These are phyloP conservation scores for Neobulgaria alba DNA, from an alignment of 2,329 filamentous ascomycete genomes.

Conservation along the genomic window DNA sequence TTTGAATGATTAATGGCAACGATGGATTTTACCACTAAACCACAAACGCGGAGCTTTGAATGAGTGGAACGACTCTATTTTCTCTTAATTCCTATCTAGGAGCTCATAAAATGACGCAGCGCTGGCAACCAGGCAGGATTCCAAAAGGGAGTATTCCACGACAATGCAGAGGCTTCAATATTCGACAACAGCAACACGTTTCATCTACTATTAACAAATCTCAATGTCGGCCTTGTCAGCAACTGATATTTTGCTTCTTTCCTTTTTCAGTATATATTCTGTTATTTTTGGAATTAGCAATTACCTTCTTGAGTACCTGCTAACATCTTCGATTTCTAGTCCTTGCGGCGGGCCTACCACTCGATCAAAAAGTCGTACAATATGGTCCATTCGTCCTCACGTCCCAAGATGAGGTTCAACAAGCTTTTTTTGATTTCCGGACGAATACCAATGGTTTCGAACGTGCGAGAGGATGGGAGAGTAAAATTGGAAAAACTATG, in stretches of 20 bases:
- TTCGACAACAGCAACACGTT: no score
- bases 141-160: no score
- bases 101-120: no score
- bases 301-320: neutral
- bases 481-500: conserved; percentile 68
- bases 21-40: conserved; percentile 26
- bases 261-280: no score
- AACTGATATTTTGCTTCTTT: no score
- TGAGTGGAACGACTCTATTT: neutral
- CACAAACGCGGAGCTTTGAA: conserved; percentile 19
- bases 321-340: conserved; percentile 33
- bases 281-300: no score
- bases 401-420: conserved; percentile 61
- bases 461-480: conserved; percentile 68
- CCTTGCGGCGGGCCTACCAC: conserved; percentile 68
- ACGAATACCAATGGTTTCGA: conserved; percentile 70
- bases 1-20: conserved; percentile 16
- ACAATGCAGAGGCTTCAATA: no score
- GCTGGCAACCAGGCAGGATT: no score
- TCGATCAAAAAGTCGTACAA: conserved; percentile 74
- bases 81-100: no score
- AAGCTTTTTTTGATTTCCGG: conserved; percentile 71
- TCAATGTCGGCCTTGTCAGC: no score
- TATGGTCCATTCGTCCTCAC: conserved; percentile 80
- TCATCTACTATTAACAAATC: no score